Conservation (phyloP, 2,329 filamentous ascomycete species). For the Colletotrichum phormii region DNA sequence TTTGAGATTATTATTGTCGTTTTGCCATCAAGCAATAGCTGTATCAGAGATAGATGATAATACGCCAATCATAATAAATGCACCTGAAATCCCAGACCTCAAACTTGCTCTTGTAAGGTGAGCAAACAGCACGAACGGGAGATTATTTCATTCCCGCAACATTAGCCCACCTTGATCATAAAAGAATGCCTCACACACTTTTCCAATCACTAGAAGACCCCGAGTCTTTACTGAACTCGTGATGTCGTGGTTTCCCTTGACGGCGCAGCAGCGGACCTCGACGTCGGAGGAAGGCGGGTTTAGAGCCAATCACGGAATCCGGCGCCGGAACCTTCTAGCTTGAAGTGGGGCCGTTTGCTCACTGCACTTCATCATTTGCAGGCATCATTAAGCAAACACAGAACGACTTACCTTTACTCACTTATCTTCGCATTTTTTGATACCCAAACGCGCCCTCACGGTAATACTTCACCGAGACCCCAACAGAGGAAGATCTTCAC, state of each 20-base stretch:
- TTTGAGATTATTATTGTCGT: constrained; percentile 1
- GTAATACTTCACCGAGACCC: too few species aligned
- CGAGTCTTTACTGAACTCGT: not conserved
- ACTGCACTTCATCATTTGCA: not conserved
- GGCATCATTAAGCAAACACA: not conserved
- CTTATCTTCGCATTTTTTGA: not conserved
- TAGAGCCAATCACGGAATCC: constrained; percentile 13
- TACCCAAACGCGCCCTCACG: not conserved
- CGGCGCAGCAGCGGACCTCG: not conserved
- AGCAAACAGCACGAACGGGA: not conserved
- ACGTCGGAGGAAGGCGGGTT: not conserved
- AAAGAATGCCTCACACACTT: not conserved
- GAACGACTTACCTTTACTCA: not conserved
- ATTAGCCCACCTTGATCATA: not conserved
- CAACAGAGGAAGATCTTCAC: too few species aligned
- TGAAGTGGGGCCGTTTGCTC: constrained; percentile 4
- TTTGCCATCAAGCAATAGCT: constrained; percentile 4
- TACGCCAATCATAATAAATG: not conserved
- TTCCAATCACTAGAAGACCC: not conserved
- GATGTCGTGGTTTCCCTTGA: not conserved
- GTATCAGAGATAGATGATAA: constrained; percentile 1
- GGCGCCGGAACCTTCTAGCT: constrained; percentile 10
- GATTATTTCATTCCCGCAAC: not conserved
- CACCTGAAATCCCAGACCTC: too few species aligned
- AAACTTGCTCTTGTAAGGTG: not conserved